A percentile compares a stretch with the other conserved stretches of the same genome.
These are phyloP conservation scores for Apostasia shenzhenica DNA, from an alignment of 106 monocot genomes.

Conservation along the genomic window DNA sequence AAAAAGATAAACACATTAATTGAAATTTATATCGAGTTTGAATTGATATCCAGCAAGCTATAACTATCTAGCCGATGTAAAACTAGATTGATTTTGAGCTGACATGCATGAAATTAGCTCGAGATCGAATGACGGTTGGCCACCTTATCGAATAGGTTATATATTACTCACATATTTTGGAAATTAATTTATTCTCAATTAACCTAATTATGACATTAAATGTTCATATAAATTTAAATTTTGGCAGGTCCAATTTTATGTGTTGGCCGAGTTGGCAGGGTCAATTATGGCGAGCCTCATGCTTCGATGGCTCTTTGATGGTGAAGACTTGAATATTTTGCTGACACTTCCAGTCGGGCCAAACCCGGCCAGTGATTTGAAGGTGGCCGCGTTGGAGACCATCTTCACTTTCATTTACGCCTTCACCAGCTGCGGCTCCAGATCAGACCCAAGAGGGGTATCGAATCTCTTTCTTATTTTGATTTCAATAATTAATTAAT, in stretches of 20 bases:
- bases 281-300: conserved; percentile 1
- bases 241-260: conserved; percentile 9
- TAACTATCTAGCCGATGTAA: too few species aligned
- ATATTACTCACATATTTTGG: background rate
- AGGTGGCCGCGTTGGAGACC: conserved; percentile 7
- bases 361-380: background rate
- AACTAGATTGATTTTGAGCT: too few species aligned
- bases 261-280: conserved; percentile 4
- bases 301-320: conserved; percentile 1
- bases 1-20: too few species aligned
- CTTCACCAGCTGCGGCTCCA: conserved; percentile 6
- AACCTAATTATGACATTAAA: background rate
- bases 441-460: conserved; percentile 6
- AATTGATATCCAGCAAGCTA: too few species aligned
- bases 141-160: too few species aligned
- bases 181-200: too few species aligned
- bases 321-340: background rate
- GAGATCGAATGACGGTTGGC: too few species aligned
- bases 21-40: too few species aligned
- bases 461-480: too few species aligned
- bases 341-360: background rate
- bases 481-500: background rate
- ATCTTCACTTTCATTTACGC: conserved; percentile 4
- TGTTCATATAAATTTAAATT: background rate
- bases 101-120: too few species aligned